These are phyloP conservation scores for Solanum arcanum DNA, from an alignment of 257 asterid genomes.

Conservation along the genomic window DNA sequence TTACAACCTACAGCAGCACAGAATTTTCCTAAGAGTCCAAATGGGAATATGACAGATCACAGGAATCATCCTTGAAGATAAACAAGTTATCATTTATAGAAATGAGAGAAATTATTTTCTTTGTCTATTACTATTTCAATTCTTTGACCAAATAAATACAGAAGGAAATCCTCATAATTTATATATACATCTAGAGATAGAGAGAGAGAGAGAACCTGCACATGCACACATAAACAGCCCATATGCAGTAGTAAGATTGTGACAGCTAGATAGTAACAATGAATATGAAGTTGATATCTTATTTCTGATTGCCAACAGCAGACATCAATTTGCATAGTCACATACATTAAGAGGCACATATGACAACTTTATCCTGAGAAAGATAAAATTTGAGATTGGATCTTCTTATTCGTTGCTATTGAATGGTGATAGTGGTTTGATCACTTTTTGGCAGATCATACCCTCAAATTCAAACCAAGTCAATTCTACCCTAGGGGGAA, in stretches of 20 bases:
- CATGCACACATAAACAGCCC: neutral
- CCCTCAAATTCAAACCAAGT: neutral
- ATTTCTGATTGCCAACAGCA: neutral
- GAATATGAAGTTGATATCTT: neutral
- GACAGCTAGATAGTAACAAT: neutral
- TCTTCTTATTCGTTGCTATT: neutral
- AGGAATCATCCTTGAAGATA: neutral
- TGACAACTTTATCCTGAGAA: neutral
- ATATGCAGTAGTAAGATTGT: neutral
- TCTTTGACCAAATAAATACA: neutral
- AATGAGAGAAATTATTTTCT: neutral
- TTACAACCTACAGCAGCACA: slow-evolving; percentile 55
- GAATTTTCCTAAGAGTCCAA: neutral
- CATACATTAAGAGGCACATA: neutral
- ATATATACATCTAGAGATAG: neutral
- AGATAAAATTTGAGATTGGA: neutral
- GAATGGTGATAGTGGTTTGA: neutral
- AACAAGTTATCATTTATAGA: neutral
- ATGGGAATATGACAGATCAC: neutral
- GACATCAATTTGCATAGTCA: neutral
- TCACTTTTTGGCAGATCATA: neutral
- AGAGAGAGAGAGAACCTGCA: neutral
- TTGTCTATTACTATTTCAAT: neutral
- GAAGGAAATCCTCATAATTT: neutral
- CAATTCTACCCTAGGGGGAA: neutral